Evolutionary conservation across 2,329 filamentous ascomycete species (phyloP).

Genomic region (Coniella lustricola): DNA sequence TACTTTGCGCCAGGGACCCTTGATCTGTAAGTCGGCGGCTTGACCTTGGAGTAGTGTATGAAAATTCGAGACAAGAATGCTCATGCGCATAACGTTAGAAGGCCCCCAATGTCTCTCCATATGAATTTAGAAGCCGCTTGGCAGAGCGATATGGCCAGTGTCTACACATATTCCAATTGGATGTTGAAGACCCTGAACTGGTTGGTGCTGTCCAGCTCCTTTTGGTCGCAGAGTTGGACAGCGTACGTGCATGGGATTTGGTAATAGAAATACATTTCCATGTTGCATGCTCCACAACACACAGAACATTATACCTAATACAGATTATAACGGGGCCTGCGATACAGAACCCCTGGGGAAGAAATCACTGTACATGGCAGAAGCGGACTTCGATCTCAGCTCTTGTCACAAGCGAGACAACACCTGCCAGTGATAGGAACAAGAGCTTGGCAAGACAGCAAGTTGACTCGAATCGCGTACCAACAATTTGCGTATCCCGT

Average conservation of each 20-base stretch:
- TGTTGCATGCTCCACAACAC: conserved; percentile 1
- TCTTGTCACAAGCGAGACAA: not conserved
- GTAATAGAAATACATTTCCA: not conserved
- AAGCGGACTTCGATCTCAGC: too few species aligned
- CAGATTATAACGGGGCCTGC: not conserved
- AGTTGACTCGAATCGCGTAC: too few species aligned
- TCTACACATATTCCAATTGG: too few species aligned
- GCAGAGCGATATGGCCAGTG: too few species aligned
- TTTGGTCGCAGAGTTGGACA: not conserved
- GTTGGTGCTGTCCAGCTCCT: not conserved
- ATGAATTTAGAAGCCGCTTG: too few species aligned
- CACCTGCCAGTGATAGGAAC: too few species aligned
- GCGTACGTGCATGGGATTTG: not conserved
- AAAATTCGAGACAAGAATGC: not conserved
- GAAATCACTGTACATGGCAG: too few species aligned
- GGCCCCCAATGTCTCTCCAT: too few species aligned
- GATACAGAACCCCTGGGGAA: too few species aligned
- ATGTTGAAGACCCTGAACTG: too few species aligned
- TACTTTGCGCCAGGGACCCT: not conserved
- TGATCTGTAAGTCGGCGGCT: not conserved
- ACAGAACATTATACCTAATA: not conserved
- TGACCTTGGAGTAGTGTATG: not conserved
- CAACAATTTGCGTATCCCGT: too few species aligned
- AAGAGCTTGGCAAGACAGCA: too few species aligned
- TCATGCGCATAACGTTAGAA: not conserved